Evolutionary conservation across 2,329 filamentous ascomycete genomes (phyloP).

Genomic region (Cladosporium sp.): DNA sequence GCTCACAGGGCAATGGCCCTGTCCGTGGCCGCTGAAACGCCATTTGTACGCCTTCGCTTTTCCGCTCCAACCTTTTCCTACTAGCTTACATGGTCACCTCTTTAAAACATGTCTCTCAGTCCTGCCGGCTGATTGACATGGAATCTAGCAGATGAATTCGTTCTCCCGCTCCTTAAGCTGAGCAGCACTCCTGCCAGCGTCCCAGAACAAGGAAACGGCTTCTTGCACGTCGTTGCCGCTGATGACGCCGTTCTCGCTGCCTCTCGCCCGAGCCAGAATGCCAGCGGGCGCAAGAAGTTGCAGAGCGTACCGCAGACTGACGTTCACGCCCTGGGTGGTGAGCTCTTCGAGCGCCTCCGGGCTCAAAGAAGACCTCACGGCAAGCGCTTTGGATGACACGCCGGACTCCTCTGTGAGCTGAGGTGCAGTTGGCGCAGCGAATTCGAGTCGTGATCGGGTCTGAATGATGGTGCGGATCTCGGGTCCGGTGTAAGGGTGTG

Average conservation of each 20-base stretch:
- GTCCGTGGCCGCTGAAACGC: conserved; percentile 4
- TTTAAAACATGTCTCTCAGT: not conserved
- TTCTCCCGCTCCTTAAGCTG: conserved; percentile 32
- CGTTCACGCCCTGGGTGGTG: conserved; percentile 79
- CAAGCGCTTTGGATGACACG: conserved; percentile 48
- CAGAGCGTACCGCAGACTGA: conserved; percentile 88
- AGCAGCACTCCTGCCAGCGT: conserved; percentile 50
- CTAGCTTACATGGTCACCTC: conserved; percentile 5
- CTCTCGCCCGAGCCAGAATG: conserved; percentile 77
- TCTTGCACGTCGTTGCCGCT: conserved; percentile 58
- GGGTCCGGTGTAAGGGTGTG: conserved; percentile 79
- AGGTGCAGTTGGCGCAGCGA: conserved; percentile 37
- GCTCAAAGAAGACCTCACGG: conserved; percentile 75
- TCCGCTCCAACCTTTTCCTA: not conserved
- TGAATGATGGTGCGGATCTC: conserved; percentile 93
- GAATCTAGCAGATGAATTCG: conserved; percentile 36
- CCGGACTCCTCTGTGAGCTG: conserved; percentile 31
- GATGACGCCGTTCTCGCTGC: conserved; percentile 41
- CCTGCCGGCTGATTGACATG: not conserved
- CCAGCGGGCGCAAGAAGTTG: conserved; percentile 87
- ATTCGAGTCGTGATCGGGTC: conserved; percentile 62
- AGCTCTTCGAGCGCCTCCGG: conserved; percentile 86
- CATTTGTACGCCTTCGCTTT: conserved; percentile 18
- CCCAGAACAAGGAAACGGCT: conserved; percentile 49
- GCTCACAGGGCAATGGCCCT: not conserved